phyloP scores from a whole-genome alignment of 1,139 yeast species.

The Ogataea hybrid region DNA sequence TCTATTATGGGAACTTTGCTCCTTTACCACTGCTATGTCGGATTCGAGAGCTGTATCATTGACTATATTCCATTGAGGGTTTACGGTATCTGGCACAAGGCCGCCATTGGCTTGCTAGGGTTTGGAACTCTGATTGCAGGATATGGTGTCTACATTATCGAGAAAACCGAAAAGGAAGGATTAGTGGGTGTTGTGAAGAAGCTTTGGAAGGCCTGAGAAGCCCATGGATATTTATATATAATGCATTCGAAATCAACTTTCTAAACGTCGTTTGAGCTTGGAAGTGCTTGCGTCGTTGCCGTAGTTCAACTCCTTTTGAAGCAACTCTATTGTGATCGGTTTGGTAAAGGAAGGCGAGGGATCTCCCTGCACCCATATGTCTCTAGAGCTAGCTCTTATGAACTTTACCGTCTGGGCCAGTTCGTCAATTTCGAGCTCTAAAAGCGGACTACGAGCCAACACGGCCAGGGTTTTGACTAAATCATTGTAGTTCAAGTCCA shows the following conservation, averaged over 20 bases:
- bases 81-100: conserved; percentile 63
- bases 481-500: background rate
- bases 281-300: background rate
- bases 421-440: conserved; percentile 7
- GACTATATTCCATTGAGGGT: conserved; percentile 77
- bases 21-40: conserved; percentile 65
- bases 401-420: background rate
- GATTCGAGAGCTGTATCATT: conserved; percentile 73
- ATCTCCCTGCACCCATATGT: conserved; percentile 6
- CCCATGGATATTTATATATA: conserved; percentile 1
- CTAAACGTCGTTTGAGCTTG: conserved; percentile 13
- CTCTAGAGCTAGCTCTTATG: conserved; percentile 4
- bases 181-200: conserved; percentile 41
- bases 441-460: conserved; percentile 7
- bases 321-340: conserved; percentile 1
- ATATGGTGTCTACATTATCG: conserved; percentile 68
- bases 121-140: conserved; percentile 62
- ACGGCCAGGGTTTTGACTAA: conserved; percentile 1
- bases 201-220: conserved; percentile 38
- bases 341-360: conserved; percentile 3
- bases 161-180: conserved; percentile 66
- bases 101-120: conserved; percentile 59
- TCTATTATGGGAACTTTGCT: conserved; percentile 53
- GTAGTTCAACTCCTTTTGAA: background rate
- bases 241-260: conserved; percentile 10